Evolutionary conservation across 208 protist species (phyloP).

Genomic region (Acanthamoeba lenticulata): DNA sequence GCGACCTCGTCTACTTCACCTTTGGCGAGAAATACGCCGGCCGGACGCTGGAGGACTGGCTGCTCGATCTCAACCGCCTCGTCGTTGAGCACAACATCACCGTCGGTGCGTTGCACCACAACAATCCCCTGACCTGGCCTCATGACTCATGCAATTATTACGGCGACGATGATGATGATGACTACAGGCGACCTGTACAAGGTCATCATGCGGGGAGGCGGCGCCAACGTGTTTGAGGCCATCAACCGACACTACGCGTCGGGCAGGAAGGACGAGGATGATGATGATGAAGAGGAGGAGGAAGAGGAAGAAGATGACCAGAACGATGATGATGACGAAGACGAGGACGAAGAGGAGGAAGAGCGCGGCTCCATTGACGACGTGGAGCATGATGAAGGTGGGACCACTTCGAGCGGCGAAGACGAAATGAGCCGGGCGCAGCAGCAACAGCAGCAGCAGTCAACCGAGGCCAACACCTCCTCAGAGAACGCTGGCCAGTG

Average conservation of each 20-base stretch:
- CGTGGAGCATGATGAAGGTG: too few relatives aligned
- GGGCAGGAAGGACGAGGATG: background rate
- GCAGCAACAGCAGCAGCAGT: background rate
- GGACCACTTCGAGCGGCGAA: too few relatives aligned
- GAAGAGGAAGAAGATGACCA: background rate
- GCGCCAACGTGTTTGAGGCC: background rate
- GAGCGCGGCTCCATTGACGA: too few relatives aligned
- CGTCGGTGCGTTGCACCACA: background rate
- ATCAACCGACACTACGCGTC: background rate
- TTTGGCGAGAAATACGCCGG: constrained; percentile 74
- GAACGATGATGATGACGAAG: background rate
- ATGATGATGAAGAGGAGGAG: too few relatives aligned
- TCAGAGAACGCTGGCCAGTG: too few relatives aligned
- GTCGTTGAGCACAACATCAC: background rate
- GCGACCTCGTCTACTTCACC: constrained; percentile 70
- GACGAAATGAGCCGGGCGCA: too few relatives aligned
- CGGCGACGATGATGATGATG: too few relatives aligned
- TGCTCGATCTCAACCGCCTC: background rate
- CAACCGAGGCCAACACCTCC: background rate
- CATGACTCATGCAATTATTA: too few relatives aligned
- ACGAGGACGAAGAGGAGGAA: too few relatives aligned
- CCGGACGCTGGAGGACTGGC: background rate
- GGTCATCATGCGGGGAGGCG: background rate
- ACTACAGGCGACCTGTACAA: background rate
- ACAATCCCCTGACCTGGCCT: too few relatives aligned